These are phyloP conservation scores for Baorangia bicolor DNA, from an alignment of 768 basidiomycete genomes.

Conservation along the genomic window DNA sequence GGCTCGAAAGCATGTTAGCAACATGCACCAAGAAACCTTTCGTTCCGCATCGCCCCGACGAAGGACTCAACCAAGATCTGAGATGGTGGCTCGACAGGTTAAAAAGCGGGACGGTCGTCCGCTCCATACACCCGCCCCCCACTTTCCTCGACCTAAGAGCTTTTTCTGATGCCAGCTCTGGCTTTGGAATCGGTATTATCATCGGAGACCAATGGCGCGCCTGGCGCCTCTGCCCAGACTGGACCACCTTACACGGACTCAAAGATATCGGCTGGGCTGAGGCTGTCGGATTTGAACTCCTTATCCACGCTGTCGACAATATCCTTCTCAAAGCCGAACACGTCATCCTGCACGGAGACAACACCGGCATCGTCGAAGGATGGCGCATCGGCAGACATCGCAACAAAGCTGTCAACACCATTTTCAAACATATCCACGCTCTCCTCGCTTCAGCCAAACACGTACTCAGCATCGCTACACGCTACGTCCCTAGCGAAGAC, in stretches of 20 bases:
- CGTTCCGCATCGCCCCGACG: background rate
- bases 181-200: background rate
- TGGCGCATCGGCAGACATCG: background rate
- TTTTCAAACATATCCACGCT: background rate
- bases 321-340: fast-evolving
- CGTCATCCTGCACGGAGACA: background rate
- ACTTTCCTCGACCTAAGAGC: background rate
- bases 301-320: background rate
- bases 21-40: background rate
- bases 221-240: fast-evolving
- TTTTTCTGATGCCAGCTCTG: background rate
- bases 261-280: background rate
- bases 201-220: background rate
- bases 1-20: background rate
- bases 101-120: no score
- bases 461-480: no score
- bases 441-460: background rate
- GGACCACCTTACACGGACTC: background rate
- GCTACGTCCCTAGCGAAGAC: background rate
- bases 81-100: background rate
- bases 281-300: background rate
- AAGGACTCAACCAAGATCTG: background rate
- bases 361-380: background rate
- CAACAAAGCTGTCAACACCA: background rate
- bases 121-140: background rate